Percentiles rank a stretch among this genome's conserved stretches.
phyloP scores from a whole-genome alignment of 805 yeast species.

The Cyberlindnera petersonii region DNA sequence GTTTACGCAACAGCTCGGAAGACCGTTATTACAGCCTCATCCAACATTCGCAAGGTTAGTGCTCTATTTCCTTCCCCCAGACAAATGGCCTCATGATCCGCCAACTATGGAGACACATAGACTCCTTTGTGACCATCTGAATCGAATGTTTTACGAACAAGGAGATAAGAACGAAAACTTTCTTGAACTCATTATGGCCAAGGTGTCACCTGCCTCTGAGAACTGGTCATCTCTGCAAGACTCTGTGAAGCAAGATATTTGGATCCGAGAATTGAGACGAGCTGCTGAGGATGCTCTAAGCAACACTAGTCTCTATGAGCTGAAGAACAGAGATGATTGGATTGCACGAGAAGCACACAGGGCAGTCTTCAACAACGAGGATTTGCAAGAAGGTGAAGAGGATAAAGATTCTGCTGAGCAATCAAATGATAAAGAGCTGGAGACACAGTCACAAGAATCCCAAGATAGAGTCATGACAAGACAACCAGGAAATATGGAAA shows the following conservation, averaged over 20 bases:
- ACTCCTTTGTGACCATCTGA: slow-evolving; percentile 29
- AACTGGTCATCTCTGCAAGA: slow-evolving; percentile 39
- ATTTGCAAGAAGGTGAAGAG: slow-evolving; percentile 6
- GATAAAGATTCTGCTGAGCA: slow-evolving; percentile 3
- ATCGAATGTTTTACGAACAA: slow-evolving; percentile 21
- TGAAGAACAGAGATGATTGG: slow-evolving; percentile 40
- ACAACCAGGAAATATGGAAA: slow-evolving; percentile 1
- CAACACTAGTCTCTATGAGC: slow-evolving; percentile 38
- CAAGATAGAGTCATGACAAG: background rate
- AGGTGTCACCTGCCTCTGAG: slow-evolving; percentile 42
- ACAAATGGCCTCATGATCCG: slow-evolving; percentile 50
- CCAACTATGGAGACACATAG: slow-evolving; percentile 45
- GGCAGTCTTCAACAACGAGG: slow-evolving; percentile 8
- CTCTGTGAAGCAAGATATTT: slow-evolving; percentile 35
- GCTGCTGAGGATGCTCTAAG: slow-evolving; percentile 44
- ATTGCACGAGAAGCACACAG: slow-evolving; percentile 29
- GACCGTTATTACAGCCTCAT: slow-evolving; percentile 38
- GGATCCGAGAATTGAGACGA: slow-evolving; percentile 41
- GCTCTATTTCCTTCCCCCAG: slow-evolving; percentile 41
- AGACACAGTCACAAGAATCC: background rate
- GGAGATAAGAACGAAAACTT: slow-evolving; percentile 6
- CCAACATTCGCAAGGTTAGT: slow-evolving; percentile 50
- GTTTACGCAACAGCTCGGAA: slow-evolving; percentile 35
- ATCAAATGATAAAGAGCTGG: background rate
- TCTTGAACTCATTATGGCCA: slow-evolving; percentile 32